Percentiles rank a stretch among this genome's conserved stretches.
These are phyloP conservation scores for Aspergillus sp. DNA, from an alignment of 2,329 filamentous ascomycete species.

Conservation along the genomic window DNA sequence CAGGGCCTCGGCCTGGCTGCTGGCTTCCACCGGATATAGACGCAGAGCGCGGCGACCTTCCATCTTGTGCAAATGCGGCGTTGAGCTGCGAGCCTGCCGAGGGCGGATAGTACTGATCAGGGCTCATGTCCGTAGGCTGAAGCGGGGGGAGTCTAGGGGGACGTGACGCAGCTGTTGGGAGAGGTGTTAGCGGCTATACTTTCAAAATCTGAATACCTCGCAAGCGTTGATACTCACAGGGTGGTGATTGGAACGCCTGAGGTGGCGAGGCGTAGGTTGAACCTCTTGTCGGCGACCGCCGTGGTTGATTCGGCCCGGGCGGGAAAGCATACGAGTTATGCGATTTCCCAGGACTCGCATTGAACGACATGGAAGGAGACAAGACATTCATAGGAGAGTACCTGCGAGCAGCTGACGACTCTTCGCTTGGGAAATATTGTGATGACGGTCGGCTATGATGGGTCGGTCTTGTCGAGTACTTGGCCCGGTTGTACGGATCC, in stretches of 20 bases:
- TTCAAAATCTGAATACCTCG: neutral
- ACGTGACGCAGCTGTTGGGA: constrained; percentile 47
- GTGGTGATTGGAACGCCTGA: constrained; percentile 61
- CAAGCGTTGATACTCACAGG: constrained; percentile 46
- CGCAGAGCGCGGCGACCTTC: constrained; percentile 51
- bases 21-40: constrained; percentile 53
- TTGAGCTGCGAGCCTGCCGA: constrained; percentile 73
- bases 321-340: constrained; percentile 57
- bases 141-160: constrained; percentile 74
- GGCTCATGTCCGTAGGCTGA: constrained; percentile 66
- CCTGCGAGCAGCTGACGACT: constrained; percentile 80
- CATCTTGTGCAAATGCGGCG: constrained; percentile 60
- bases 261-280: constrained; percentile 59
- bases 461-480: constrained; percentile 78
- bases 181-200: constrained; percentile 19
- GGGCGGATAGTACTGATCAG: constrained; percentile 70
- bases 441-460: constrained; percentile 71
- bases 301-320: constrained; percentile 54
- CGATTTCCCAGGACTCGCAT: constrained; percentile 61
- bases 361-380: constrained; percentile 78
- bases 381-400: constrained; percentile 95
- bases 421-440: constrained; percentile 71
- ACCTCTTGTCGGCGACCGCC: constrained; percentile 77
- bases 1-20: constrained; percentile 61
- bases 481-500: constrained; percentile 81